Evolutionary conservation across 257 asterid genomes (phyloP).

Genomic region (Solanum peruvianum): DNA sequence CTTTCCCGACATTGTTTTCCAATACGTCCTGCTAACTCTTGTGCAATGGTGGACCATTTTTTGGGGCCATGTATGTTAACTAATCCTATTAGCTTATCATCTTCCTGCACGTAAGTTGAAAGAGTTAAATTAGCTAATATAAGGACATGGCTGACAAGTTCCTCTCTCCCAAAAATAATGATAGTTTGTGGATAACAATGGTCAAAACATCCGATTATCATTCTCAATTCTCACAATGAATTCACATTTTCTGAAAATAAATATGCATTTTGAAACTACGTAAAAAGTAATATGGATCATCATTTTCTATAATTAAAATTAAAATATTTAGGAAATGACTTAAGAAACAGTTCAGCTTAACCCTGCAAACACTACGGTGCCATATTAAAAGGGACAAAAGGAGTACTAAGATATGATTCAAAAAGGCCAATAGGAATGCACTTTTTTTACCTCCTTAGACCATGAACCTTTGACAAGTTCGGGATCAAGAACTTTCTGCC

Average conservation of each 20-base stretch:
- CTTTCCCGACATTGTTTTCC: slow-evolving; percentile 98
- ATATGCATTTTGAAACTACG: not conserved
- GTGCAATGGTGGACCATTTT: slow-evolving; percentile 94
- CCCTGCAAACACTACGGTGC: not conserved
- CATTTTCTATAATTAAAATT: not conserved
- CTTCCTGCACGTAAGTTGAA: slow-evolving; percentile 48
- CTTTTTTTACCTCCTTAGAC: slow-evolving; percentile 67
- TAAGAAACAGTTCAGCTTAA: not conserved
- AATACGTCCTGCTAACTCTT: slow-evolving; percentile 92
- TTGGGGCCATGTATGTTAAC: slow-evolving; percentile 73
- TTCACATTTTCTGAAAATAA: not conserved
- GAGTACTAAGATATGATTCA: not conserved
- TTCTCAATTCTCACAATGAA: not conserved
- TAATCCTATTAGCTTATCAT: slow-evolving; percentile 55
- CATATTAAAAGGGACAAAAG: not conserved
- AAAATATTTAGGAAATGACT: not conserved
- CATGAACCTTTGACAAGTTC: slow-evolving; percentile 98
- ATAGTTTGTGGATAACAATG: not conserved
- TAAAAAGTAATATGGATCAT: not conserved
- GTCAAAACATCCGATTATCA: too few species aligned
- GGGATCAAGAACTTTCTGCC: slow-evolving; percentile 96
- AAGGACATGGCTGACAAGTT: not conserved
- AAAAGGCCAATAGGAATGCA: not conserved
- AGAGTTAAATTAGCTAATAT: not conserved
- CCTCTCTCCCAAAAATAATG: not conserved